Conservation (phyloP, 2,329 filamentous ascomycete genomes). For the Paecilomyces sp. region DNA sequence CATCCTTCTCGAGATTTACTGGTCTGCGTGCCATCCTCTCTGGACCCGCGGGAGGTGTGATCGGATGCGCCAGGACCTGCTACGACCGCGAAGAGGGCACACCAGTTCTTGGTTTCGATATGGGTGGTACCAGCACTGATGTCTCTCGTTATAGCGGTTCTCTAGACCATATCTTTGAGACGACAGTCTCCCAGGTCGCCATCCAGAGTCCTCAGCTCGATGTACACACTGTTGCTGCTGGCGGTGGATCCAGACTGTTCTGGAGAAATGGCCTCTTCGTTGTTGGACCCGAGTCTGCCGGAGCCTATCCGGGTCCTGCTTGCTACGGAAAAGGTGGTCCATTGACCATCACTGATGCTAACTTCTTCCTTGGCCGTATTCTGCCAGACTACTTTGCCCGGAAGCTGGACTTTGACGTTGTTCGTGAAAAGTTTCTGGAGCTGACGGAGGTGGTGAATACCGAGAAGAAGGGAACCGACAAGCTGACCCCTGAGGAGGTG, state of each 20-base stretch:
- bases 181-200: slow-evolving; percentile 80
- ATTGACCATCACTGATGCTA: slow-evolving; percentile 88
- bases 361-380: slow-evolving; percentile 74
- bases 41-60: slow-evolving; percentile 80
- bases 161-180: slow-evolving; percentile 90
- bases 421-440: slow-evolving; percentile 33
- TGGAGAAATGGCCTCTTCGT: slow-evolving; percentile 83
- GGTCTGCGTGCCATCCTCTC: slow-evolving; percentile 78
- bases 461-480: slow-evolving; percentile 16
- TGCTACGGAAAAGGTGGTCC: slow-evolving; percentile 88
- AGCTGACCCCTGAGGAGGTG: slow-evolving; percentile 18
- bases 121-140: slow-evolving; percentile 89
- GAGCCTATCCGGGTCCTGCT: slow-evolving; percentile 81
- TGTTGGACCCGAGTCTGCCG: slow-evolving; percentile 82
- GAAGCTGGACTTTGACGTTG: slow-evolving; percentile 36
- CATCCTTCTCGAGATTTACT: slow-evolving; percentile 54
- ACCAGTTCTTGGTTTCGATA: slow-evolving; percentile 88
- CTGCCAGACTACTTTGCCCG: slow-evolving; percentile 63
- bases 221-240: slow-evolving; percentile 89
- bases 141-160: slow-evolving; percentile 75
- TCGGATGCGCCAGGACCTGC: slow-evolving; percentile 84
- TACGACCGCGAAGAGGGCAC: slow-evolving; percentile 73
- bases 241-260: slow-evolving; percentile 62
- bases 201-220: slow-evolving; percentile 89
- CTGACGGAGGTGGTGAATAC: slow-evolving; percentile 39